Conservation (phyloP, 345 rosid genomes). For the Crucihimalaya himalaica region DNA sequence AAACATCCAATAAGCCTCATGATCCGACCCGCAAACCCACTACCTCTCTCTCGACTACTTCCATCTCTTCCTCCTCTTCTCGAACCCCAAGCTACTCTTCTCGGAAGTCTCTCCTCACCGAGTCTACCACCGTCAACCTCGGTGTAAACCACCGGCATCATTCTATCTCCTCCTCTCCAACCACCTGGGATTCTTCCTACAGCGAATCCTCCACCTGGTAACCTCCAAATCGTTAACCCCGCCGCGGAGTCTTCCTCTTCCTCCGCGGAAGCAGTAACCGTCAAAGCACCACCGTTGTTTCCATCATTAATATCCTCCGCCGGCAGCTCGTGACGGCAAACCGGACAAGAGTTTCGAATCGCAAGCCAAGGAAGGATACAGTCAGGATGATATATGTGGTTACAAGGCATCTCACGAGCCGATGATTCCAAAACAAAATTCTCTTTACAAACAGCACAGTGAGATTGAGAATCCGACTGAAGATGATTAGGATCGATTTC, state of each 20-base stretch:
- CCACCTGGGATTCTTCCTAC: constrained; percentile 86
- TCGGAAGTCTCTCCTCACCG: constrained; percentile 52
- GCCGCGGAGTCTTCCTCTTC: constrained; percentile 55
- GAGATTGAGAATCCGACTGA: constrained; percentile 58
- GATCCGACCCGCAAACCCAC: constrained; percentile 51
- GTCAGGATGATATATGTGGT: constrained; percentile 84
- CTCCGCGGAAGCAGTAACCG: not conserved
- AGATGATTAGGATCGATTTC: constrained; percentile 49
- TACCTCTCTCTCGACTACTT: constrained; percentile 53
- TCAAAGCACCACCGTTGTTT: not conserved
- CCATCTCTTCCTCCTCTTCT: constrained; percentile 57
- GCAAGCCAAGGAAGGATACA: constrained; percentile 96
- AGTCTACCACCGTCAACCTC: constrained; percentile 88
- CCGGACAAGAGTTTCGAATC: constrained; percentile 83
- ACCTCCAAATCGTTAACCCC: constrained; percentile 91
- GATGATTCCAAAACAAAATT: constrained; percentile 61
- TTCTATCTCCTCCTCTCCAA: constrained; percentile 70
- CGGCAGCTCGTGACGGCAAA: constrained; percentile 90
- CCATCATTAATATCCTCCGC: constrained; percentile 30
- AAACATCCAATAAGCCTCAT: constrained; percentile 62
- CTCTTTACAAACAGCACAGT: constrained; percentile 93
- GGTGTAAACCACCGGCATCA: constrained; percentile 81
- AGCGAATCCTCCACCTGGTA: constrained; percentile 93
- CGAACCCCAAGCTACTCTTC: constrained; percentile 75
- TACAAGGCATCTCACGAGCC: constrained; percentile 94